Conservation (phyloP, 305 asterid species). For the Fraxinus sp. region DNA sequence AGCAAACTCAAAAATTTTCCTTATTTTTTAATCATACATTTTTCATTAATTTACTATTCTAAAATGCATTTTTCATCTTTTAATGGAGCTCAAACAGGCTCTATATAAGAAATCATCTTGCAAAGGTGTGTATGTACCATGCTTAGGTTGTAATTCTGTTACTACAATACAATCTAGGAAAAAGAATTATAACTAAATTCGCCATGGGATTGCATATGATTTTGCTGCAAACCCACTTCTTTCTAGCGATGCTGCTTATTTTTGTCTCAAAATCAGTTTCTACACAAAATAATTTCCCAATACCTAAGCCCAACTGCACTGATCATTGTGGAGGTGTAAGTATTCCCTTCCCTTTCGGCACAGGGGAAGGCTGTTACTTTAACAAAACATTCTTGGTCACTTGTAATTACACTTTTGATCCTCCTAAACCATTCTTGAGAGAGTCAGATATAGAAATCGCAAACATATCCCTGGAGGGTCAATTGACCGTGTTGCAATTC, state of each 20-base stretch:
- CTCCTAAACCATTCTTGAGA: conserved; percentile 21
- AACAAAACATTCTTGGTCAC: conserved; percentile 16
- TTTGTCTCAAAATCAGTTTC: conserved; percentile 15
- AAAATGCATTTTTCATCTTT: too few species aligned
- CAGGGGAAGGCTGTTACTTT: conserved; percentile 25
- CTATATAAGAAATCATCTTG: too few species aligned
- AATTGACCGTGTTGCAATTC: conserved; percentile 14
- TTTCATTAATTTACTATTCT: too few species aligned
- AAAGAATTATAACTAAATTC: neutral
- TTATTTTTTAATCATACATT: too few species aligned
- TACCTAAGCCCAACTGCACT: conserved; percentile 33
- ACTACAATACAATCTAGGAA: neutral
- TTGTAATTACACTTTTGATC: conserved; percentile 27
- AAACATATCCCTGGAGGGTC: conserved; percentile 38
- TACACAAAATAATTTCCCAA: neutral
- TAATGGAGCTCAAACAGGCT: too few species aligned
- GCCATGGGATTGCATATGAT: neutral
- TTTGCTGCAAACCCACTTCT: conserved; percentile 16
- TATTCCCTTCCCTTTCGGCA: conserved; percentile 52
- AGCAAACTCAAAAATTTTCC: too few species aligned
- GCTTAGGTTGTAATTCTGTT: too few species aligned
- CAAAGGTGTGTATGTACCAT: too few species aligned
- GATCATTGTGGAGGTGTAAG: conserved; percentile 32
- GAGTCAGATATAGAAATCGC: neutral
- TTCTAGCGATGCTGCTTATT: conserved; percentile 21